Conservation (phyloP, 306 rosid genomes). For the Vigna mungo region DNA sequence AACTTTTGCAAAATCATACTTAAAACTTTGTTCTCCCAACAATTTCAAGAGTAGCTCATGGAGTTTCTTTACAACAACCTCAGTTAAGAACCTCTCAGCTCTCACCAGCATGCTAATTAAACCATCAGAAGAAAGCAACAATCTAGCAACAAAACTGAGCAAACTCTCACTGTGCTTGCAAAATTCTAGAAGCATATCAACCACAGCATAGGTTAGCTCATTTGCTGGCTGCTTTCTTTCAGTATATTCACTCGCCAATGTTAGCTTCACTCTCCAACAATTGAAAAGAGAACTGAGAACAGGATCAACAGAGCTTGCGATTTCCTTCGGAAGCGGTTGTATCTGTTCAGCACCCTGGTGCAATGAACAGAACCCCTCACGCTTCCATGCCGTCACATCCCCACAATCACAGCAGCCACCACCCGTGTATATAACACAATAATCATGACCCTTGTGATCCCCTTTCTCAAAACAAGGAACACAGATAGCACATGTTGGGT, state of each 20-base stretch:
- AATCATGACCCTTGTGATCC: slow-evolving; percentile 85
- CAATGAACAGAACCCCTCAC: slow-evolving; percentile 90
- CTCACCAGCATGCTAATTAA: slow-evolving; percentile 72
- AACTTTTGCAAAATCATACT: slow-evolving; percentile 90
- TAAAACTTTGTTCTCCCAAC: slow-evolving; percentile 91
- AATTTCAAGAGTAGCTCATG: slow-evolving; percentile 84
- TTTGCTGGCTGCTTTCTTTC: slow-evolving; percentile 67
- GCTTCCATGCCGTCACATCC: slow-evolving; percentile 96
- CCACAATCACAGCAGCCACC: slow-evolving; percentile 99
- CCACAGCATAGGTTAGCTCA: slow-evolving; percentile 77
- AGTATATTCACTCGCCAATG: slow-evolving; percentile 46
- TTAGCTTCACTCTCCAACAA: slow-evolving; percentile 72
- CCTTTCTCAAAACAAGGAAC: slow-evolving; percentile 97
- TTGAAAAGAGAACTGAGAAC: slow-evolving; percentile 72
- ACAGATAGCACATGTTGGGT: slow-evolving; percentile 95
- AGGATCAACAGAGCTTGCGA: slow-evolving; percentile 65
- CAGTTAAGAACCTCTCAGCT: slow-evolving; percentile 76
- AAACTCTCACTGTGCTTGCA: slow-evolving; percentile 94
- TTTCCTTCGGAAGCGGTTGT: slow-evolving; percentile 76
- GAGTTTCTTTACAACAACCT: slow-evolving; percentile 67
- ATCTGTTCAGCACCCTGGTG: slow-evolving; percentile 93
- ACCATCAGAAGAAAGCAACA: slow-evolving; percentile 59
- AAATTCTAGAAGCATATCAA: slow-evolving; percentile 88
- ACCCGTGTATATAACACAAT: slow-evolving; percentile 74
- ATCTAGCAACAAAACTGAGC: slow-evolving; percentile 83